Evolutionary conservation across 805 yeast genomes (phyloP).

Genomic region (Candida ortonii): DNA sequence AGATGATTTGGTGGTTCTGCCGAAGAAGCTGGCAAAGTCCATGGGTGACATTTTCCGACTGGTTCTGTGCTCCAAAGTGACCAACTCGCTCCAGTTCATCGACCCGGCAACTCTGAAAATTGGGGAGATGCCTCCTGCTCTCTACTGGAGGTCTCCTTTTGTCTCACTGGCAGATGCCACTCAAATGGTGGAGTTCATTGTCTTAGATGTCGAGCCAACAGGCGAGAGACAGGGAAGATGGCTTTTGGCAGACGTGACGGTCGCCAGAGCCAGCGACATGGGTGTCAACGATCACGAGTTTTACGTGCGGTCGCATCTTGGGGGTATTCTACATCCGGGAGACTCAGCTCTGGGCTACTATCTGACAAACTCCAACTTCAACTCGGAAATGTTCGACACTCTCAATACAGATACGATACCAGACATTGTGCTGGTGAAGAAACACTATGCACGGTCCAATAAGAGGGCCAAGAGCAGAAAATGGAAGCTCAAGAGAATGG

Average conservation of each 20-base stretch:
- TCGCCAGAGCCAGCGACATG: slow-evolving; percentile 85
- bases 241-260: slow-evolving; percentile 85
- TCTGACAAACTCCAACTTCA: slow-evolving; percentile 80
- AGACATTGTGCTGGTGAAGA: slow-evolving; percentile 87
- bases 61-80: slow-evolving; percentile 79
- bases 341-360: slow-evolving; percentile 93
- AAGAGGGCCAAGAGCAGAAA: slow-evolving; percentile 73
- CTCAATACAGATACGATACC: slow-evolving; percentile 64
- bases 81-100: slow-evolving; percentile 80
- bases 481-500: slow-evolving; percentile 97
- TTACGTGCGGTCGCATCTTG: slow-evolving; percentile 87
- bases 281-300: slow-evolving; percentile 82
- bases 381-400: slow-evolving; percentile 79
- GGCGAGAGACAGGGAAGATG: slow-evolving; percentile 74
- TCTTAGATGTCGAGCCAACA: slow-evolving; percentile 90
- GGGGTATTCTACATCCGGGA: slow-evolving; percentile 94
- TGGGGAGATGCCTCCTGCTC: slow-evolving; percentile 66
- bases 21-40: slow-evolving; percentile 78
- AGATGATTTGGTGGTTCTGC: slow-evolving; percentile 91
- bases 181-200: slow-evolving; percentile 80
- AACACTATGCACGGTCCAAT: slow-evolving; percentile 76
- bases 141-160: slow-evolving; percentile 84
- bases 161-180: slow-evolving; percentile 69
- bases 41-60: slow-evolving; percentile 80
- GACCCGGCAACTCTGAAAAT: slow-evolving; percentile 80